Base-by-base conservation (phyloP, 2,329 filamentous ascomycete genomes). In the Reticulascus tulasneorum region DNA sequence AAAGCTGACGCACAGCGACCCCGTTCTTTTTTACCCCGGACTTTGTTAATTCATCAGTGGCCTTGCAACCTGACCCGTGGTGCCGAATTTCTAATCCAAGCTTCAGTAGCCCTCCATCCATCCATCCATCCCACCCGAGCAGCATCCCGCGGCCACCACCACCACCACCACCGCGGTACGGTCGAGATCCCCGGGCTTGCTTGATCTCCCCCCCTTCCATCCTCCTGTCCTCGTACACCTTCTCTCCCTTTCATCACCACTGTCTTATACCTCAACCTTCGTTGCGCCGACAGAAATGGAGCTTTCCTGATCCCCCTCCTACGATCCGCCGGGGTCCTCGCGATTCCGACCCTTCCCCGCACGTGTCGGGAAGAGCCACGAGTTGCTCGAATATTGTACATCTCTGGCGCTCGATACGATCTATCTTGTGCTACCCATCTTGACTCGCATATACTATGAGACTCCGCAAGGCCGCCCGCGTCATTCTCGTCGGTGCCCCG, bases 401-500 rank as follows among this genome's bases (percentile, higher is more conserved):
- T n/a, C n/a, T n/a, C n/a, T n/a, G n/a, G n/a, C n/a, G n/a, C n/a
- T n/a, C n/a, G n/a, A n/a, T n/a, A n/a, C n/a, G n/a, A n/a, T n/a
- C n/a, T n/a, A n/a, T n/a, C n/a, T 20, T 29, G n/a, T 19, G 16
- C 28, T 29, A 18, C 28, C 28, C 28, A 11, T 15, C 15, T 29
- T 32, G 40, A 35, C 9, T 29, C 32, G 21, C 18, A 21, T 37
- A 29, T 44, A 46, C 37, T 46, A 82, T 82, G 78, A 73, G 79
- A 66, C 77, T 94, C 55, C 76, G 74, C 48, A 82, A 75, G 65
- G 91, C 93, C 39, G 93, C 93, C 36, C 85, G 93, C 45, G 83
- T 97, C 46, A 97, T 98, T 56, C 79, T 98, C 49, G 79, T 98
- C 52, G 93, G 93, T 51, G 90, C 91, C 34, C 93, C 93, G n/a